phyloP scores from a whole-genome alignment of 2,329 filamentous ascomycete genomes.

The Ceratocystis cubensis region DNA sequence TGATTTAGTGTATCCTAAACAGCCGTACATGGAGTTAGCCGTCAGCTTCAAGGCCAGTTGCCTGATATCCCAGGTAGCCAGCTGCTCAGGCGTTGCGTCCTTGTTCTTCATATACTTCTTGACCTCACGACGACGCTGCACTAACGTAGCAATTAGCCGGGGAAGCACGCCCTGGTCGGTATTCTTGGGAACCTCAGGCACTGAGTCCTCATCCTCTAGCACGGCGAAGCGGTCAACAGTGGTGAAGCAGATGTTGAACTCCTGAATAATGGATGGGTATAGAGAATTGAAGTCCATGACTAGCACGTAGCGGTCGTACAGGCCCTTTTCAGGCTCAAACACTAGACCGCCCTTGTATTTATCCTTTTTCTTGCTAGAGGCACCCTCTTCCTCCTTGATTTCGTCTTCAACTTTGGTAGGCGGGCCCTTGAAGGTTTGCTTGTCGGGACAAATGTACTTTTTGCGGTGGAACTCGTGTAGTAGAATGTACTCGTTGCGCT shows the following conservation, averaged over 20 bases:
- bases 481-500: constrained; percentile 98
- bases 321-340: constrained; percentile 91
- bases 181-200: constrained; percentile 72
- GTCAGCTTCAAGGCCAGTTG: constrained; percentile 93
- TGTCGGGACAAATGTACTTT: constrained; percentile 97
- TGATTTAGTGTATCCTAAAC: constrained; percentile 90
- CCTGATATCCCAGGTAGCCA: constrained; percentile 95
- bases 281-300: constrained; percentile 99
- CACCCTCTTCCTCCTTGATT: constrained; percentile 43
- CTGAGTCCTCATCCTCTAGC: constrained; percentile 64
- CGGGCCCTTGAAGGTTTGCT: constrained; percentile 62
- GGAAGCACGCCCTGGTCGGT: constrained; percentile 78
- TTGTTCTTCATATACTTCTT: constrained; percentile 97
- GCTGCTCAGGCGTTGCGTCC: constrained; percentile 68
- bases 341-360: constrained; percentile 98
- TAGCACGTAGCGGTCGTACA: constrained; percentile 95
- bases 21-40: constrained; percentile 99
- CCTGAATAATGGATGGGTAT: constrained; percentile 97
- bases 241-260: constrained; percentile 99
- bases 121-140: constrained; percentile 77
- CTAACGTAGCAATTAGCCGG: constrained; percentile 79
- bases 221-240: constrained; percentile 66
- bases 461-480: constrained; percentile 92
- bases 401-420: constrained; percentile 16
- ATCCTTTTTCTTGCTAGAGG: constrained; percentile 83